Evolutionary conservation across 2,329 filamentous ascomycete genomes (phyloP), one percentile per base, ranked within the genome.

Genomic region (Aspergillus luchuensis): DNA sequence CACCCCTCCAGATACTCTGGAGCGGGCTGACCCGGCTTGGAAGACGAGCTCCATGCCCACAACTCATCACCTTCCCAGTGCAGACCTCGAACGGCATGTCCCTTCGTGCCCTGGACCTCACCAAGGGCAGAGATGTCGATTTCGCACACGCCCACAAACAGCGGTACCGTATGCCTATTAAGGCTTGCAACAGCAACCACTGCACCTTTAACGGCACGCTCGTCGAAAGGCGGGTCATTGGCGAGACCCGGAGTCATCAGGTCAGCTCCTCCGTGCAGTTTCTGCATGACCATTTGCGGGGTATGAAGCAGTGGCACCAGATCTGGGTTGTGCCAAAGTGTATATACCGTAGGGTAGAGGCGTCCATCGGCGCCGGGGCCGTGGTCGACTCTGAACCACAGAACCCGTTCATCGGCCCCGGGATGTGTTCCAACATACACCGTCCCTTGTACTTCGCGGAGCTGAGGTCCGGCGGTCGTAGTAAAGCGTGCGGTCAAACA

Each of bases 31-130:
- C 85, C 87, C 17, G 82, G 79, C 60, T 79, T 82, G 5, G 81
- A 84, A 28, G 77, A 78, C 33, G 81, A 78, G 67, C 82, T 87
- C 84, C 85, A 89, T 4, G 79, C 79, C 86, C 87, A 90, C n/a
- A 89, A 70, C 74, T 90, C 88, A 74, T 90, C 88, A 1, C 87
- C 87, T 62, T 82, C 81, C 87, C 88, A 90, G 69, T 90, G 87
- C 52, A 89, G 76, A 4, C 84, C 87, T 64, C 85, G 81, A 8
- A 90, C 86, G 1, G 87, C 88, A 74, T 86, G 84, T 0, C 88
- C 88, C 69, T 86, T 88, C 13, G 80, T 78, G 0, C 87, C 87
- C 68, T 84, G 83, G 5, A 87, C 85, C 53, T 80, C 78, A 2
- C 71, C 74, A 55, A 89, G 70, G 2, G 76, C 78, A 49, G 82